phyloP scores from a whole-genome alignment of 192 early-diverging fungal species.

The Umbelopsis sp. region DNA sequence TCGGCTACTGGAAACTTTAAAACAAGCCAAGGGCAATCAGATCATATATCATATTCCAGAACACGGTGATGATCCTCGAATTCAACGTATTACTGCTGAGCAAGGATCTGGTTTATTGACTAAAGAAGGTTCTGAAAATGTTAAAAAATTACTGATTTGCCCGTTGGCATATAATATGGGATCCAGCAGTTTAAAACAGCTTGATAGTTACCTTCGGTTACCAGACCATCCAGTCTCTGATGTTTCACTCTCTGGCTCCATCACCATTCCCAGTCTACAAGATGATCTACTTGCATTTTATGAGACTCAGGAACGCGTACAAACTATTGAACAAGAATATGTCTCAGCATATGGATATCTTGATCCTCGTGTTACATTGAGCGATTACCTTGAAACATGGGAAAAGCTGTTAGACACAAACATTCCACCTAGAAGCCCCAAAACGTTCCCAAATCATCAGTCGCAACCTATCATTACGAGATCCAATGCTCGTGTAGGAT shows the following conservation, averaged over 20 bases:
- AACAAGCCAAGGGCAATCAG: neutral
- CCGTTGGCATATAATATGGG: neutral
- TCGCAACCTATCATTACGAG: slow-evolving; percentile 30
- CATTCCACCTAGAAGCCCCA: slow-evolving; percentile 6
- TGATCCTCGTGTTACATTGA: slow-evolving; percentile 3
- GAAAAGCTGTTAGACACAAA: neutral
- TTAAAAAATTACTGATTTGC: slow-evolving; percentile 1
- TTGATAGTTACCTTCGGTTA: neutral
- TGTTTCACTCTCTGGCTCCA: neutral
- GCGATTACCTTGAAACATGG: slow-evolving; percentile 16
- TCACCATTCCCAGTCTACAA: neutral
- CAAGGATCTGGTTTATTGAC: neutral
- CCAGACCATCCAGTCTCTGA: neutral
- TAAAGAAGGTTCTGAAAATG: neutral
- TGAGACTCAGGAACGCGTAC: neutral
- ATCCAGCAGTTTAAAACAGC: neutral
- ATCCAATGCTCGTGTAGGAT: slow-evolving; percentile 60
- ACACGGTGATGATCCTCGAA: slow-evolving; percentile 9
- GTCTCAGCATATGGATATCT: neutral
- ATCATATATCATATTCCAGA: slow-evolving; percentile 18
- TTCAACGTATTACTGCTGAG: neutral
- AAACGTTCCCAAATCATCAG: neutral
- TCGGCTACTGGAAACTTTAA: slow-evolving; percentile 16
- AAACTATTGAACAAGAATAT: neutral
- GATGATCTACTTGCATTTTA: neutral